Evolutionary conservation across 495 filamentous ascomycete genomes (phyloP).

Genomic region (Penicillium subrubescens): DNA sequence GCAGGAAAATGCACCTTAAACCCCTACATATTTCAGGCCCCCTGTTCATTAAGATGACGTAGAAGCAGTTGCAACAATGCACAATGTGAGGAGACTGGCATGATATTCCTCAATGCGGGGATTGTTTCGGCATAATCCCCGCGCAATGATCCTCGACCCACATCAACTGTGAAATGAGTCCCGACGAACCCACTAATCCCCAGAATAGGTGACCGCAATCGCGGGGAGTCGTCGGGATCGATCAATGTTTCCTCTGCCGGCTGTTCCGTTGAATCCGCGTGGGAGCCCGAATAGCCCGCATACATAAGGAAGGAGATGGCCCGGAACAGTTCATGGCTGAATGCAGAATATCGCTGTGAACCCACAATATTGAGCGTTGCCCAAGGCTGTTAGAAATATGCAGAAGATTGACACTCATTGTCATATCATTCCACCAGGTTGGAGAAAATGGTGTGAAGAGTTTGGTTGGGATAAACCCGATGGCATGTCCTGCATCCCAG

Average conservation of each 20-base stretch:
- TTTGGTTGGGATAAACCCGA: not conserved
- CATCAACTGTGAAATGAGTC: not conserved
- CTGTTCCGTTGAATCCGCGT: not conserved
- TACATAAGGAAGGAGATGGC: not conserved
- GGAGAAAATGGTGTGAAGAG: slow-evolving; percentile 4
- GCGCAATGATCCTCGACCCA: not conserved
- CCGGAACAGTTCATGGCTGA: not conserved
- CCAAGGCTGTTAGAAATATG: not conserved
- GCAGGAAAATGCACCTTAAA: not conserved
- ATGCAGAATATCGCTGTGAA: not conserved
- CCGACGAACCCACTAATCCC: not conserved
- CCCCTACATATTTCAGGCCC: not conserved
- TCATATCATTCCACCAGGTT: not conserved
- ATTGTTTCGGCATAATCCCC: not conserved
- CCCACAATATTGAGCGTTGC: not conserved
- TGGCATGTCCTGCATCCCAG: not conserved
- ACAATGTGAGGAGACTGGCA: not conserved
- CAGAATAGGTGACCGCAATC: not conserved
- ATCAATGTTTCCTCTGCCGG: not conserved
- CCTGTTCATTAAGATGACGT: not conserved
- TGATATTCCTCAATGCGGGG: not conserved
- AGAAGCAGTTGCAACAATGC: not conserved
- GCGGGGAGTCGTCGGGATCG: not conserved
- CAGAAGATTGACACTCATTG: not conserved
- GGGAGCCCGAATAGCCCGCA: not conserved